A percentile compares a stretch with the other conserved stretches of the same genome.
Evolutionary conservation across 2,329 filamentous ascomycete genomes (phyloP).

Genomic region (Sclerotinia minor): DNA sequence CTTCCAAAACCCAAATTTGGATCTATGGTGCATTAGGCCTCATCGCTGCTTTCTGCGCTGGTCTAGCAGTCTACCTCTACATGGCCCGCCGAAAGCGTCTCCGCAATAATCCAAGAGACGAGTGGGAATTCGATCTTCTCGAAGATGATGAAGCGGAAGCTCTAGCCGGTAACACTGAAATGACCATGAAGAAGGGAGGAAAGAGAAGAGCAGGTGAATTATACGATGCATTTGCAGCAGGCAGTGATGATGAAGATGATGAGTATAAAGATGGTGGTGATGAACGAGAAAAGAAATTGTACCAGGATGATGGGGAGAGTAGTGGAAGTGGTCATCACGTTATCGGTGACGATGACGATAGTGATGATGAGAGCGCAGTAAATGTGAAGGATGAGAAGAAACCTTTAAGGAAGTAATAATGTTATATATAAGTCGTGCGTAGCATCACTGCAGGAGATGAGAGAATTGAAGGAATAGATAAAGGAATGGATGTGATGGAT

Average conservation of each 20-base stretch:
- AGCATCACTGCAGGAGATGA: neutral
- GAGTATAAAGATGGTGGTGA: slow-evolving; percentile 46
- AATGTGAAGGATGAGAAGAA: slow-evolving; percentile 29
- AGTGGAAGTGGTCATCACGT: slow-evolving; percentile 48
- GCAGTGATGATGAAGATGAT: slow-evolving; percentile 69
- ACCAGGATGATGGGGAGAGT: slow-evolving; percentile 40
- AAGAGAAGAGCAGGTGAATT: slow-evolving; percentile 76
- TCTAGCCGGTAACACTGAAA: slow-evolving; percentile 47
- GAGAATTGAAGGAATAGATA: neutral
- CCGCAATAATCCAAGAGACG: slow-evolving; percentile 72
- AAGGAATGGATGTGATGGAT: no score
- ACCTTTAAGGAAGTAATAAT: slow-evolving; percentile 23
- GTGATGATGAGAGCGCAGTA: slow-evolving; percentile 42
- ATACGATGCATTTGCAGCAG: slow-evolving; percentile 96
- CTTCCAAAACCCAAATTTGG: slow-evolving; percentile 85
- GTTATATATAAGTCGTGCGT: no score
- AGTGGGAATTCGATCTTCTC: slow-evolving; percentile 93
- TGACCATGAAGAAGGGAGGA: slow-evolving; percentile 50
- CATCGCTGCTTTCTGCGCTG: slow-evolving; percentile 80
- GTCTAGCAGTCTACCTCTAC: slow-evolving; percentile 79
- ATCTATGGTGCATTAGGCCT: slow-evolving; percentile 85
- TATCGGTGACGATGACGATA: slow-evolving; percentile 51
- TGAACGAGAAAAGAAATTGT: slow-evolving; percentile 41
- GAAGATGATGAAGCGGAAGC: slow-evolving; percentile 74
- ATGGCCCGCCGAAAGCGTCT: slow-evolving; percentile 75